phyloP scores from a whole-genome alignment of 495 filamentous ascomycete species.

The Penicillium cosmopolitanum region DNA sequence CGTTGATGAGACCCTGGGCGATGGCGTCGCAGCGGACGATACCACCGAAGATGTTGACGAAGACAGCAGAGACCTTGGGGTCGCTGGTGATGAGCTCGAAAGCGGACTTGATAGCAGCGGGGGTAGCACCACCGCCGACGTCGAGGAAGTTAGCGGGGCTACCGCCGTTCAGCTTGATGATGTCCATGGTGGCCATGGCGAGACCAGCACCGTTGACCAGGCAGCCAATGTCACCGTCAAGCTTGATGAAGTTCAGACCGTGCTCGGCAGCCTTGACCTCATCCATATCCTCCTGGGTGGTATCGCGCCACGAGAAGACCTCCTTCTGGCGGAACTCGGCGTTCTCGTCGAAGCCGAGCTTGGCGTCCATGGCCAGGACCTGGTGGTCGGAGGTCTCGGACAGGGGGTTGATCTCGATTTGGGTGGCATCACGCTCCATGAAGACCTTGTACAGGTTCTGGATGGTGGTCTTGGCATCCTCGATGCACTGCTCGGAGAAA shows the following conservation, averaged over 20 bases:
- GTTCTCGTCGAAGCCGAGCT: constrained; percentile 97
- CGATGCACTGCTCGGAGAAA: constrained; percentile 95
- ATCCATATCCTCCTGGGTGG: constrained; percentile 92
- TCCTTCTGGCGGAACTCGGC: constrained; percentile 98
- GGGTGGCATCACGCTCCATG: constrained; percentile 95
- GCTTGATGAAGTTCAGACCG: constrained; percentile 99
- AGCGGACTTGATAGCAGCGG: constrained; percentile 93
- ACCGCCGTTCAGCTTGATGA: constrained; percentile 99
- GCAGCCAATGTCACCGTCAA: constrained; percentile 98
- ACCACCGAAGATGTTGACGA: constrained; percentile 99
- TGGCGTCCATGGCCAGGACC: constrained; percentile 98
- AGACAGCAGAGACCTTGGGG: constrained; percentile 97
- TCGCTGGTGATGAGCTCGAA: constrained; percentile 98
- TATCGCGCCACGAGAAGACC: constrained; percentile 90
- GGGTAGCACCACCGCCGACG: constrained; percentile 95
- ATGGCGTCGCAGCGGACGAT: constrained; percentile 98
- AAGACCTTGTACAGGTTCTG: constrained; percentile 99
- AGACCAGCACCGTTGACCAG: constrained; percentile 98
- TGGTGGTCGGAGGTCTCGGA: constrained; percentile 96
- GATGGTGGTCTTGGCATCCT: constrained; percentile 91
- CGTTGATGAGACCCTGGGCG: constrained; percentile 91
- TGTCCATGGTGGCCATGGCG: constrained; percentile 99
- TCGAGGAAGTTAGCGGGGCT: constrained; percentile 97
- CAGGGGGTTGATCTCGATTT: constrained; percentile 99
- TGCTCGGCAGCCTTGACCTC: constrained; percentile 93